phyloP scores from a whole-genome alignment of 208 protist genomes.

The Blechomonas ayalai region DNA sequence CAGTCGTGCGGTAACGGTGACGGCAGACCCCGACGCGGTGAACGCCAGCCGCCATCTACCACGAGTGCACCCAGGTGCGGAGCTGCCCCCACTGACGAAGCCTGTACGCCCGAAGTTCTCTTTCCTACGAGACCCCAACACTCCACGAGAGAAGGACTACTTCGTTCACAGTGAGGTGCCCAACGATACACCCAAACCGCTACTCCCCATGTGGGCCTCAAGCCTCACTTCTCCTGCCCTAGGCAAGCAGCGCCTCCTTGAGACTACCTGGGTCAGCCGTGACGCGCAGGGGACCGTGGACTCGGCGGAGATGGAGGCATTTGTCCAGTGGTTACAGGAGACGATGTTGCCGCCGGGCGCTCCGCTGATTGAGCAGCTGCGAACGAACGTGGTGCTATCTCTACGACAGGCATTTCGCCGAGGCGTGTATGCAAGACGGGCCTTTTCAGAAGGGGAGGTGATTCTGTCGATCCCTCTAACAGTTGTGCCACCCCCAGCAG shows the following conservation, averaged over 20 bases:
- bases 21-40: no score
- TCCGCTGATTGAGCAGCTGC: constrained; percentile 12
- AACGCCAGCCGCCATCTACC: neutral
- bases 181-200: constrained; percentile 54
- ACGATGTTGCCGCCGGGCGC: neutral
- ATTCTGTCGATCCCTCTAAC: constrained; percentile 43
- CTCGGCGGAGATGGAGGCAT: constrained; percentile 8
- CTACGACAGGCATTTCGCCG: constrained; percentile 24
- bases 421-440: constrained; percentile 45
- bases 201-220: constrained; percentile 60
- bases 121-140: constrained; percentile 23
- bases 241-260: constrained; percentile 29
- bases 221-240: constrained; percentile 58
- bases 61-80: constrained; percentile 5
- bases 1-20: no score
- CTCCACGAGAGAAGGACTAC: constrained; percentile 9
- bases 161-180: constrained; percentile 29
- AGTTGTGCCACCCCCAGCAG: neutral
- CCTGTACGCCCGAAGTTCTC: constrained; percentile 27
- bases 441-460: constrained; percentile 29
- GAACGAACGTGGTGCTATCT: constrained; percentile 27
- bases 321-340: constrained; percentile 19
- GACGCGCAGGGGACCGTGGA: constrained; percentile 20
- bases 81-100: neutral
- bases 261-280: constrained; percentile 49